Base-by-base conservation (phyloP, 2,329 filamentous ascomycete genomes). In the Cytospora mali region DNA sequence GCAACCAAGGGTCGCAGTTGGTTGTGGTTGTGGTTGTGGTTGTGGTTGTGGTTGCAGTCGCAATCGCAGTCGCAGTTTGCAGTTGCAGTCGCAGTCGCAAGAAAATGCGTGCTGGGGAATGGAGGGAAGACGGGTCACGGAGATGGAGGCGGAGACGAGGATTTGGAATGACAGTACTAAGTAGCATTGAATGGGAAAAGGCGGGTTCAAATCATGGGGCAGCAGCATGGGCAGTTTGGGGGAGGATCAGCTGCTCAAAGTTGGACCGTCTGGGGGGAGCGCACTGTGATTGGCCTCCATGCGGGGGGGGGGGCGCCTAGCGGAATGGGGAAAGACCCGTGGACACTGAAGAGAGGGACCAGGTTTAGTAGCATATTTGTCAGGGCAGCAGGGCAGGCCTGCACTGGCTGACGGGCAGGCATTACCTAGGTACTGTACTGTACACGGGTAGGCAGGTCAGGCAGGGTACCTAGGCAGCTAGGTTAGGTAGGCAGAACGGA, bases 281-380 rank as follows among this genome's bases (percentile, higher is more conserved):
- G 62, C 39, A 52, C 56, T 62, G 55, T 69, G 63, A 71, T 71
- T 71, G 70, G 70, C 25, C 39, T 27, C 52, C 33, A 29, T 28
- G 31, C 21, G 28, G 62, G 53, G 55, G 48, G 52, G 31, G 49
- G 49, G 21, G 50, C n/a, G 21, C 23, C 25, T 29, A 42, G 39
- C 39, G 18, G 18, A 42, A n/a, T 42, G 39, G 39, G 39, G 39
- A 21, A 42, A 21, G 4, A 13, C 9, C 31, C 31, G n/a, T n/a
- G n/a, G n/a, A 35, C 33, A 35, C 33, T 35, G 51, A 58, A 25
- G 57, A 49, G 23, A 23, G 51, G 53, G 33, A 53, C 50, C 46
- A 49, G 46, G 46, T 49, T 25, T 49, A 23, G 46, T 49, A 10
- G 27, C 28, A 35, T 39, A 51, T 55, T n/a, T n/a, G n/a, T n/a